Evolutionary conservation across 2,329 filamentous ascomycete genomes (phyloP), one percentile per base, ranked within the genome.

Genomic region (Huntiella bhutanensis): DNA sequence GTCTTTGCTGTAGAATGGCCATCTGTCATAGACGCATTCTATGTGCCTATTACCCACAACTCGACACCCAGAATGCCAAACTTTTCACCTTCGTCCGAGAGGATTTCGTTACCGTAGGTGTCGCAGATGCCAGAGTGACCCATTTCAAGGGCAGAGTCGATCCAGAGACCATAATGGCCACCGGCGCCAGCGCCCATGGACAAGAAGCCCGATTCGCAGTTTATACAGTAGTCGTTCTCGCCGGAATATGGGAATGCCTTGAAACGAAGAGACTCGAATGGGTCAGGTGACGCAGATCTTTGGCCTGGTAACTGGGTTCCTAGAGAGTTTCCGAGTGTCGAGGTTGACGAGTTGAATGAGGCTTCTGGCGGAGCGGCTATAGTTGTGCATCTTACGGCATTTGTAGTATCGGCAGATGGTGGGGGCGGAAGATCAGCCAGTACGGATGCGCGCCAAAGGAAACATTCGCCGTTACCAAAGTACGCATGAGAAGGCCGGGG

Each of bases 201-300:
- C 11, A 98, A 62, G 59, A 82, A 96, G 17, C 78, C 74, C 3
- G 75, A 69, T 62, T 96, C 86, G 62, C 88, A 96, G 56, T 92
- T 82, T 54, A 96, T 91, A 66, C 88, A 85, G 59, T 93, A 98
- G 61, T 96, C 91, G 60, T 98, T 96, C 36, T 93, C 74, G 4
- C 91, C 91, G 48, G 82, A 92, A 58, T 95, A 96, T 0, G 88
- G 87, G 56, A 96, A 98, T 0, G 88, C 88, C 63, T 94, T 95
- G 71, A 98, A 98, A 15, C 91, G 77, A 54, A 96, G 84, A 19
- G 77, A 71, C 51, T 88, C 82, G 4, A 53, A 51, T 10, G 56
- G 56, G 38, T 53, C 53, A 4, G 56, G 8, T 39, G 56, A 54
- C 15, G 5, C 22, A 17, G n/a, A 16, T 43, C 58, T 55, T 39